Percentiles rank a stretch among this genome's conserved stretches.
Evolutionary conservation across 2,329 filamentous ascomycete species (phyloP).

Genomic region (Alternaria infectoria): DNA sequence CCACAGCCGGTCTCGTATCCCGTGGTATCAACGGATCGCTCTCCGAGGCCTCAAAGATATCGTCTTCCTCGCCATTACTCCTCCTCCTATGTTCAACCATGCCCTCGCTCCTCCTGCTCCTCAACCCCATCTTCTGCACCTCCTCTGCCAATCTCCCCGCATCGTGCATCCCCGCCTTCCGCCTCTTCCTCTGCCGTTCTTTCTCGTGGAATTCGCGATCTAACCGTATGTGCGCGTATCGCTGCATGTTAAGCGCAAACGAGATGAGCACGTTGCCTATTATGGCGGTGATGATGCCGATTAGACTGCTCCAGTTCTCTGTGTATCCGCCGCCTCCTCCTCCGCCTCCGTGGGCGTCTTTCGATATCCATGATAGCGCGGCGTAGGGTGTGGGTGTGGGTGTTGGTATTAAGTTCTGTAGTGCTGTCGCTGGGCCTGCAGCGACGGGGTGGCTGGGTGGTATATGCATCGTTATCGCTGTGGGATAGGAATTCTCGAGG

Average conservation of each 20-base stretch:
- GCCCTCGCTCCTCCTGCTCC: constrained; percentile 8
- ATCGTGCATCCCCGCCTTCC: constrained; percentile 41
- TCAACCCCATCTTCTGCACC: constrained; percentile 18
- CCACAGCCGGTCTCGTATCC: constrained; percentile 16
- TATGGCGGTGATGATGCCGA: constrained; percentile 93
- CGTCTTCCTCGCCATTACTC: constrained; percentile 1
- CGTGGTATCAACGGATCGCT: constrained; percentile 43
- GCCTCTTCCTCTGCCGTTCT: constrained; percentile 40
- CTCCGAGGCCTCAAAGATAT: constrained; percentile 28
- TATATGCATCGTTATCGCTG: constrained; percentile 31
- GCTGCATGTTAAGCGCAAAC: constrained; percentile 92
- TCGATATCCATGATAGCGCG: constrained; percentile 15
- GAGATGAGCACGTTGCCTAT: constrained; percentile 93
- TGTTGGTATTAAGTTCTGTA: constrained; percentile 12
- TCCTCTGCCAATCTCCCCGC: constrained; percentile 39
- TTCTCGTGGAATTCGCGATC: constrained; percentile 70
- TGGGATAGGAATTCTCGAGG: neutral
- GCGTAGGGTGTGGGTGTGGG: constrained; percentile 5
- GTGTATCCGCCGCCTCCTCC: constrained; percentile 17
- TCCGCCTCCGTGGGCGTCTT: constrained; percentile 11
- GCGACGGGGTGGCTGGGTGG: constrained; percentile 26
- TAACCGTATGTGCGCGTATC: constrained; percentile 90
- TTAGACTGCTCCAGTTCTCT: constrained; percentile 82
- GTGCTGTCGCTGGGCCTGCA: constrained; percentile 28
- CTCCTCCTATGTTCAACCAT: neutral